These are phyloP conservation scores for Alternaria triticimaculans DNA, from an alignment of 2,329 filamentous ascomycete species.

Conservation along the genomic window DNA sequence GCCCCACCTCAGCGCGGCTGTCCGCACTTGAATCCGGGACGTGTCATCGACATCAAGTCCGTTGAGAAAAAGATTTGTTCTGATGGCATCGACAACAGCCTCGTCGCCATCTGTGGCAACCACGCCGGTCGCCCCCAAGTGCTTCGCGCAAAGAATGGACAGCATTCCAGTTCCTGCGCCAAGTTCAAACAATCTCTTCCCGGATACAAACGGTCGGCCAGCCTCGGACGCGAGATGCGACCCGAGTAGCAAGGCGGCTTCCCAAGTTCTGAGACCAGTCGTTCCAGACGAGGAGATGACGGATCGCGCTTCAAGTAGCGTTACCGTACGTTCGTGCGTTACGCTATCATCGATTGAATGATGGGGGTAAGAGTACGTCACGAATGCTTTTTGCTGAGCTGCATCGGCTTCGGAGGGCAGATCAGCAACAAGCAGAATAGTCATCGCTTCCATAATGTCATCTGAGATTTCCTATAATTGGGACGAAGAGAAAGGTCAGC, in stretches of 20 bases:
- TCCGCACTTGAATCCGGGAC: conserved; percentile 45
- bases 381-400: conserved; percentile 75
- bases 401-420: conserved; percentile 69
- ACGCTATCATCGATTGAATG: conserved; percentile 19
- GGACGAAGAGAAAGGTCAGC: conserved; percentile 32
- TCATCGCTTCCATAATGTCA: conserved; percentile 74
- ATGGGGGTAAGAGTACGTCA: conserved; percentile 67
- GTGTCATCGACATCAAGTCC: conserved; percentile 60
- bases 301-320: conserved; percentile 71
- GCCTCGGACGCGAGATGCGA: conserved; percentile 63
- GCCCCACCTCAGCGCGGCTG: conserved; percentile 70
- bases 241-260: conserved; percentile 76
- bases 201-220: conserved; percentile 57
- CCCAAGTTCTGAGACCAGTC: conserved; percentile 81
- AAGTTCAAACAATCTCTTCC: conserved; percentile 71
- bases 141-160: conserved; percentile 74
- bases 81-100: conserved; percentile 71
- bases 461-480: conserved; percentile 78
- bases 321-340: conserved; percentile 55
- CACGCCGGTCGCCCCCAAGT: conserved; percentile 65
- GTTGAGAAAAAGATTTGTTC: conserved; percentile 73
- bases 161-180: conserved; percentile 80
- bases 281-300: conserved; percentile 75
- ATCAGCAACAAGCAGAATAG: conserved; percentile 67
- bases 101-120: conserved; percentile 77